Conservation (phyloP, 192 early-diverging fungal species). For the Umbelopsis isabellina region DNA sequence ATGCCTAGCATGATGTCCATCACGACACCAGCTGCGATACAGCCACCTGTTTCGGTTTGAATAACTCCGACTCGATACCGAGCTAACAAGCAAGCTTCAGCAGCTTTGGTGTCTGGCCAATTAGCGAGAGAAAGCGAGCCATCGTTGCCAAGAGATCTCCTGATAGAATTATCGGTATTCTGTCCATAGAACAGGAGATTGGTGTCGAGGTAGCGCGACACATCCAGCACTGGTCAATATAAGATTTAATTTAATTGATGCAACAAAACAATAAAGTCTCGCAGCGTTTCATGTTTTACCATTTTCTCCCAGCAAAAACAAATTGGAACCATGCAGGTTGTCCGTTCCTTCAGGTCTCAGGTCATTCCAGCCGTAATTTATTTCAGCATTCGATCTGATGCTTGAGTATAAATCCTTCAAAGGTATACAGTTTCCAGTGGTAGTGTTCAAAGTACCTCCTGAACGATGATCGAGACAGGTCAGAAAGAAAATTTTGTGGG, state of each 20-base stretch:
- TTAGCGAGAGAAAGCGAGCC: slow-evolving; percentile 30
- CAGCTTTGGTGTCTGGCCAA: slow-evolving; percentile 34
- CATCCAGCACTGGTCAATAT: slow-evolving; percentile 26
- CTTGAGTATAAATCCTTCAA: neutral
- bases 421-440: slow-evolving; percentile 19
- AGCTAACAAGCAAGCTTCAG: slow-evolving; percentile 45
- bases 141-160: slow-evolving; percentile 32
- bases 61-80: slow-evolving; percentile 55
- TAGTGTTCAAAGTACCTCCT: slow-evolving; percentile 16
- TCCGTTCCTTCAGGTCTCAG: slow-evolving; percentile 18
- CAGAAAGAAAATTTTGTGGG: neutral
- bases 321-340: slow-evolving; percentile 1
- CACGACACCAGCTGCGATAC: slow-evolving; percentile 60
- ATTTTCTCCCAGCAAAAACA: slow-evolving; percentile 24
- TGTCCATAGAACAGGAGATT: slow-evolving; percentile 24
- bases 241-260: neutral
- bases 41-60: slow-evolving; percentile 56
- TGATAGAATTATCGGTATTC: slow-evolving; percentile 23
- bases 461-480: neutral
- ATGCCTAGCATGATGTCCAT: slow-evolving; percentile 57
- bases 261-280: neutral
- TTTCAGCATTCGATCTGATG: neutral
- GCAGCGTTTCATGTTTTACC: slow-evolving; percentile 14
- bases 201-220: slow-evolving; percentile 26
- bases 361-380: slow-evolving; percentile 30